Evolutionary conservation across 306 rosid species (phyloP).

Genomic region (Castanopsis chinensis): DNA sequence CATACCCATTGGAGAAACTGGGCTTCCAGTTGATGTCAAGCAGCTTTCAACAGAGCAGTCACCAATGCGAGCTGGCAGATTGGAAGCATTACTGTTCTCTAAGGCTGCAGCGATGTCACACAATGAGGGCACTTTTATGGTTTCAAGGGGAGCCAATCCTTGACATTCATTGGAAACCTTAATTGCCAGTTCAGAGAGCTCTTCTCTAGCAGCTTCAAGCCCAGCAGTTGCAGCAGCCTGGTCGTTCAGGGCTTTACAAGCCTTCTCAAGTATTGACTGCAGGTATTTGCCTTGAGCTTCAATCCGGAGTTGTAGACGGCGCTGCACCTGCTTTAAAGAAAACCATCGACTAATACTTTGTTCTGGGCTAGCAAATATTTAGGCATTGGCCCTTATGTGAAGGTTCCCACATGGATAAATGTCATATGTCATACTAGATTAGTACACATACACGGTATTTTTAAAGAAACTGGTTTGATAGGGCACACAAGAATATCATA

Average conservation of each 20-base stretch:
- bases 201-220: conserved; percentile 51
- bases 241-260: conserved; percentile 43
- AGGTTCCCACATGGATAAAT: background rate
- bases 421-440: background rate
- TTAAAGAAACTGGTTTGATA: background rate
- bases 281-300: conserved; percentile 65
- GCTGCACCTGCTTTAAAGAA: conserved; percentile 44
- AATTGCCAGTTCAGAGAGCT: conserved; percentile 53
- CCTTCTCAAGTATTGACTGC: conserved; percentile 60
- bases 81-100: conserved; percentile 27
- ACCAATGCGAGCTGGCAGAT: conserved; percentile 29
- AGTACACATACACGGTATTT: background rate
- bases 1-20: conserved; percentile 40
- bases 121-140: conserved; percentile 32
- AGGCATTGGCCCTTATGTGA: background rate
- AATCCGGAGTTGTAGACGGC: conserved; percentile 56
- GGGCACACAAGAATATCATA: background rate
- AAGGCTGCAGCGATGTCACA: conserved; percentile 35
- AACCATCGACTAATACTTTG: background rate
- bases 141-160: conserved; percentile 32
- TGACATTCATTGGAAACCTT: conserved; percentile 38
- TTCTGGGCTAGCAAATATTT: background rate
- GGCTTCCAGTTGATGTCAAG: conserved; percentile 43
- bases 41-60: conserved; percentile 49
- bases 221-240: conserved; percentile 42